These are phyloP conservation scores for Beauveria rudraprayagi DNA, from an alignment of 2,329 filamentous ascomycete genomes.

Conservation along the genomic window DNA sequence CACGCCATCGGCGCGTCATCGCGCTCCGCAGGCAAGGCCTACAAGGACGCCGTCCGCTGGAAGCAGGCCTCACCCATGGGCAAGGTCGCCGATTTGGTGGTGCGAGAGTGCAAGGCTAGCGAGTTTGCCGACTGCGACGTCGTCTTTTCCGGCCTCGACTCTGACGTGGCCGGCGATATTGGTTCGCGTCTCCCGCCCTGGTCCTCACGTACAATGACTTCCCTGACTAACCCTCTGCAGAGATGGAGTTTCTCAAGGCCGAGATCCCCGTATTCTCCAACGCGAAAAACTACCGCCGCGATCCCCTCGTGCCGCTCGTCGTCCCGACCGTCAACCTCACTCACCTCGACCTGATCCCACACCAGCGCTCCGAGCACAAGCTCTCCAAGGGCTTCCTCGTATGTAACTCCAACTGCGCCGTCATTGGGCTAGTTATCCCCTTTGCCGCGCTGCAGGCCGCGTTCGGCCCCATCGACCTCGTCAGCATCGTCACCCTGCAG, in stretches of 20 bases:
- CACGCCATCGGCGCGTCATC: conserved; percentile 85
- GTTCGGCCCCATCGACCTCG: conserved; percentile 73
- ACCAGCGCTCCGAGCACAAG: conserved; percentile 67
- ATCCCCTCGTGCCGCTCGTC: conserved; percentile 84
- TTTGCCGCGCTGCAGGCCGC: conserved; percentile 81
- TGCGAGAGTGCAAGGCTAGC: conserved; percentile 74
- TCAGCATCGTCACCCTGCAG: conserved; percentile 85
- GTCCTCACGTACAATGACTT: background rate
- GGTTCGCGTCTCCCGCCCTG: conserved; percentile 44
- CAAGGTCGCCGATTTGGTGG: conserved; percentile 68
- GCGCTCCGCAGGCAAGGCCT: conserved; percentile 84
- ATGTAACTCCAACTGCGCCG: conserved; percentile 97
- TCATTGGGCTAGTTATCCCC: conserved; percentile 91
- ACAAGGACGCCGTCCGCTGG: conserved; percentile 90
- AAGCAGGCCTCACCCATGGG: conserved; percentile 85
- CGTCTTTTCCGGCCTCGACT: conserved; percentile 87
- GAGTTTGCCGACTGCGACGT: conserved; percentile 87
- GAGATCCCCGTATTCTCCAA: conserved; percentile 94
- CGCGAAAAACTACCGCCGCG: conserved; percentile 91
- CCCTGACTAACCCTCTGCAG: conserved; percentile 34
- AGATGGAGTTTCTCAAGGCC: conserved; percentile 83
- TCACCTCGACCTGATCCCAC: conserved; percentile 81
- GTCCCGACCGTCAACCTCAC: conserved; percentile 90
- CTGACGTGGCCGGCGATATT: conserved; percentile 85
- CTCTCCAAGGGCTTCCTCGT: conserved; percentile 85